Percentiles rank a stretch among this genome's conserved stretches.
phyloP scores from a whole-genome alignment of 2,329 filamentous ascomycete genomes.

The Hirsutella thompsonii region DNA sequence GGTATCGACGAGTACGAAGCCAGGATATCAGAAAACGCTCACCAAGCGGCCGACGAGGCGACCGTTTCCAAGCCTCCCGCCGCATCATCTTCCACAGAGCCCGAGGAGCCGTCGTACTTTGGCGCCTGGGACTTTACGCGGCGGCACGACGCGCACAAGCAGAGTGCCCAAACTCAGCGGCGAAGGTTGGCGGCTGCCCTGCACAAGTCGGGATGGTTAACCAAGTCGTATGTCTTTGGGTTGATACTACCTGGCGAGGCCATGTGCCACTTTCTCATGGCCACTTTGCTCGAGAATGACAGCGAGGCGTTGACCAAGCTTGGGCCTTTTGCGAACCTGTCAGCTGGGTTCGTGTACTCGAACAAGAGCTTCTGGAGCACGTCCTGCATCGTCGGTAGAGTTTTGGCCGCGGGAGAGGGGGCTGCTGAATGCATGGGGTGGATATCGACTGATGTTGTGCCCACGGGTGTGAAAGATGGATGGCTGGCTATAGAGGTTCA shows the following conservation, averaged over 20 bases:
- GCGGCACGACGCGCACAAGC: slow-evolving; percentile 15
- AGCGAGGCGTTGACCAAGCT: slow-evolving; percentile 42
- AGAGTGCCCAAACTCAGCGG: slow-evolving; percentile 26
- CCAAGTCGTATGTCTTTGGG: slow-evolving; percentile 54
- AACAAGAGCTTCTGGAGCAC: slow-evolving; percentile 59
- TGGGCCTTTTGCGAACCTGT: slow-evolving; percentile 48
- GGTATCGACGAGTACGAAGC: slow-evolving; percentile 39
- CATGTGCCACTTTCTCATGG: slow-evolving; percentile 51
- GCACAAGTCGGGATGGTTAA: slow-evolving; percentile 51
- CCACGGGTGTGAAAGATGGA: slow-evolving; percentile 36
- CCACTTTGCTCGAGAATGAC: slow-evolving; percentile 52
- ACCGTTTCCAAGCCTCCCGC: slow-evolving; percentile 23
- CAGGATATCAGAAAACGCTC: slow-evolving; percentile 34
- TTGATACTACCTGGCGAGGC: slow-evolving; percentile 52
- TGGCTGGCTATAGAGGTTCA: slow-evolving; percentile 48
- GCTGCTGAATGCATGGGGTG: slow-evolving; percentile 56
- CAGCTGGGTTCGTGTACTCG: slow-evolving; percentile 49
- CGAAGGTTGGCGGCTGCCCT: slow-evolving; percentile 44
- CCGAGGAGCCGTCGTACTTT: slow-evolving; percentile 33
- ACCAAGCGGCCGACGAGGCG: slow-evolving; percentile 20
- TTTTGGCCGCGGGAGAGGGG: slow-evolving; percentile 48
- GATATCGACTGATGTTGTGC: slow-evolving; percentile 48
- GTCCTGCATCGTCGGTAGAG: slow-evolving; percentile 49
- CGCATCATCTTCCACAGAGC: slow-evolving; percentile 18
- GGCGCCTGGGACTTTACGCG: slow-evolving; percentile 24